Conservation (phyloP, 1,284 basidiomycete genomes). For the Rhodotorula sp. region DNA sequence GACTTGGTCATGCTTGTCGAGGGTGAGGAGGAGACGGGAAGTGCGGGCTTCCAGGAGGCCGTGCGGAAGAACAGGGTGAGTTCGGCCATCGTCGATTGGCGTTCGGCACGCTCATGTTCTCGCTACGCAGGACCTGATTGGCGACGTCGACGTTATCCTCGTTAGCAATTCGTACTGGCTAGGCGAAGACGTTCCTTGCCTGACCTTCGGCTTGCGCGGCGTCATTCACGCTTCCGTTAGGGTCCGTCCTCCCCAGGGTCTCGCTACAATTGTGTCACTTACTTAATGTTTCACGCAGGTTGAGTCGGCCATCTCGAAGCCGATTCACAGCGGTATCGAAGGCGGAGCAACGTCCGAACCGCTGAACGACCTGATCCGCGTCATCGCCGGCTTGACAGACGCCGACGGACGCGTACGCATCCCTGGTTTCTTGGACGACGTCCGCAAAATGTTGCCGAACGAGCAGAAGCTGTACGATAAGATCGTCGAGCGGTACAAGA, state of each 20-base stretch:
- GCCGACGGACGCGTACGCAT: slow-evolving; percentile 55
- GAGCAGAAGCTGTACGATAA: slow-evolving; percentile 58
- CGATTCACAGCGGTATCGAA: slow-evolving; percentile 87
- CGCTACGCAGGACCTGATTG: slow-evolving; percentile 63
- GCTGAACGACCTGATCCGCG: slow-evolving; percentile 61
- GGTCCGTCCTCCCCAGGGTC: slow-evolving; percentile 51
- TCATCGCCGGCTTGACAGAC: slow-evolving; percentile 71
- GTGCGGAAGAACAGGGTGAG: slow-evolving; percentile 71
- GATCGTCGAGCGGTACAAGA: slow-evolving; percentile 60
- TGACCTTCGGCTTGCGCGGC: slow-evolving; percentile 91
- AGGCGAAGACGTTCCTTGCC: slow-evolving; percentile 86
- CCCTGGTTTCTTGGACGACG: slow-evolving; percentile 72
- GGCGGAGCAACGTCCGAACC: slow-evolving; percentile 61
- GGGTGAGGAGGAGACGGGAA: slow-evolving; percentile 94
- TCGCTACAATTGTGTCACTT: too few relatives aligned
- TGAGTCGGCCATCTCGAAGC: slow-evolving; percentile 55
- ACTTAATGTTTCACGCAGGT: slow-evolving; percentile 34
- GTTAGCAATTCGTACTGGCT: slow-evolving; percentile 95
- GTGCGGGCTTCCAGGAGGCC: slow-evolving; percentile 73
- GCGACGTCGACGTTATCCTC: slow-evolving; percentile 78
- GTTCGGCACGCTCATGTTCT: not conserved
- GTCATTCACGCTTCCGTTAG: slow-evolving; percentile 69
- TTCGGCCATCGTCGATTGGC: not conserved
- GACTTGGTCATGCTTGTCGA: slow-evolving; percentile 91
- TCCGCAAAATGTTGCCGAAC: slow-evolving; percentile 41